Evolutionary conservation across 1,284 basidiomycete genomes (phyloP).

Genomic region (Inonotus obliquus): DNA sequence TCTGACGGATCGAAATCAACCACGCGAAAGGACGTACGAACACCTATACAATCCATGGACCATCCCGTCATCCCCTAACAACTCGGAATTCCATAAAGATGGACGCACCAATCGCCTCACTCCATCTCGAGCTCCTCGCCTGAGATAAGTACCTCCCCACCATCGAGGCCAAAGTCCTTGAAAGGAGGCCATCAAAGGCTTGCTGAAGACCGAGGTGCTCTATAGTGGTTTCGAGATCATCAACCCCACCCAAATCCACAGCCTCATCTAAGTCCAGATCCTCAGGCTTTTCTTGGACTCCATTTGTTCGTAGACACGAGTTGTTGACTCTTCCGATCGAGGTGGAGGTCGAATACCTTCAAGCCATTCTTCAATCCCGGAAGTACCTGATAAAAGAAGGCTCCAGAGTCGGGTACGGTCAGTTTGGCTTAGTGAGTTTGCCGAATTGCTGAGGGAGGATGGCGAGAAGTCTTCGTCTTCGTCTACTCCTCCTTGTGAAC

Average conservation of each 20-base stretch:
- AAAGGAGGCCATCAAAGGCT: slow-evolving; percentile 58
- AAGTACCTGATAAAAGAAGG: slow-evolving; percentile 52
- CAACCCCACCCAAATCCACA: slow-evolving; percentile 26
- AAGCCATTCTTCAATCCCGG: slow-evolving; percentile 66
- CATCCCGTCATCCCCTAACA: too few species aligned
- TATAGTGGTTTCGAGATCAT: slow-evolving; percentile 34
- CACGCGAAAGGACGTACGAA: too few species aligned
- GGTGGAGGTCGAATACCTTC: slow-evolving; percentile 25
- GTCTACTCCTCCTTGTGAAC: not conserved
- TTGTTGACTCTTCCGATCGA: not conserved
- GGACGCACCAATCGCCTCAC: not conserved
- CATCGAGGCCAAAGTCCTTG: slow-evolving; percentile 51
- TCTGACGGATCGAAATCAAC: too few species aligned
- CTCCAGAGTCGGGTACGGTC: slow-evolving; percentile 63
- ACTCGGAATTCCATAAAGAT: too few species aligned
- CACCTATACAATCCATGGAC: too few species aligned
- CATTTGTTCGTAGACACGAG: not conserved
- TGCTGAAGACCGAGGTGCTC: slow-evolving; percentile 50
- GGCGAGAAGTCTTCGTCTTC: slow-evolving; percentile 7
- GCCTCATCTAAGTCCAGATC: slow-evolving; percentile 16
- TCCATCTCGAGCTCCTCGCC: slow-evolving; percentile 6
- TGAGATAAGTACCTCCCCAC: slow-evolving; percentile 22
- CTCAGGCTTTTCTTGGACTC: not conserved
- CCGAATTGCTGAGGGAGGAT: slow-evolving; percentile 13
- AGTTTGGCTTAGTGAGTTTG: slow-evolving; percentile 54